These are phyloP conservation scores for Pseudonitzschia multiseries DNA, from an alignment of 108 stramenopile species.

Conservation along the genomic window DNA sequence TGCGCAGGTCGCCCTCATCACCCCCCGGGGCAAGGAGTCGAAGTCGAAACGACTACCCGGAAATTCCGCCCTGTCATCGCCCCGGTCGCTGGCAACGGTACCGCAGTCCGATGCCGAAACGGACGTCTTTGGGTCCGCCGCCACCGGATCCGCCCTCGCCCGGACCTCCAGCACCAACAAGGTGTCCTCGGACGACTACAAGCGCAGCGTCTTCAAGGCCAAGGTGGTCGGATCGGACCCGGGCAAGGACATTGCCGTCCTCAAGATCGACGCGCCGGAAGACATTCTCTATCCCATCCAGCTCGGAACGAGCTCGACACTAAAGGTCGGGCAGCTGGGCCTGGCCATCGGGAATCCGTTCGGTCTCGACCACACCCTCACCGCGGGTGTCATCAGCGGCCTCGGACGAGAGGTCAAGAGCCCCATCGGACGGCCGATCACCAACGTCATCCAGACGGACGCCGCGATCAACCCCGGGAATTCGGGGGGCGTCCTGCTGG, in stretches of 20 bases:
- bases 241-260: constrained; percentile 91
- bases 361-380: constrained; percentile 90
- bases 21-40: constrained; percentile 8
- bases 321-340: constrained; percentile 69
- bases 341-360: constrained; percentile 96
- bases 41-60: background rate
- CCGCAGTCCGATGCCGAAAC: constrained; percentile 1
- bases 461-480: constrained; percentile 87
- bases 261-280: constrained; percentile 77
- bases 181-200: constrained; percentile 21
- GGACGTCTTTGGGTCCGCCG: constrained; percentile 9
- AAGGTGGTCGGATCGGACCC: constrained; percentile 87
- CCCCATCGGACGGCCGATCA: constrained; percentile 91
- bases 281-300: constrained; percentile 50
- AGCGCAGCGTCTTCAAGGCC: constrained; percentile 73
- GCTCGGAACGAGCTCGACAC: constrained; percentile 56
- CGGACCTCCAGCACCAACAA: constrained; percentile 17
- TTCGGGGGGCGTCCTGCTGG: constrained; percentile 81
- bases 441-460: constrained; percentile 94
- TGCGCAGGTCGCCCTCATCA: constrained; percentile 67
- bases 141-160: background rate
- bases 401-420: constrained; percentile 79
- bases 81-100: background rate
- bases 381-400: constrained; percentile 74
- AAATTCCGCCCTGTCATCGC: background rate